Percentiles rank a stretch among this genome's conserved stretches.
phyloP scores from a whole-genome alignment of 2,329 filamentous ascomycete species.

The Paecilomyces niveus region DNA sequence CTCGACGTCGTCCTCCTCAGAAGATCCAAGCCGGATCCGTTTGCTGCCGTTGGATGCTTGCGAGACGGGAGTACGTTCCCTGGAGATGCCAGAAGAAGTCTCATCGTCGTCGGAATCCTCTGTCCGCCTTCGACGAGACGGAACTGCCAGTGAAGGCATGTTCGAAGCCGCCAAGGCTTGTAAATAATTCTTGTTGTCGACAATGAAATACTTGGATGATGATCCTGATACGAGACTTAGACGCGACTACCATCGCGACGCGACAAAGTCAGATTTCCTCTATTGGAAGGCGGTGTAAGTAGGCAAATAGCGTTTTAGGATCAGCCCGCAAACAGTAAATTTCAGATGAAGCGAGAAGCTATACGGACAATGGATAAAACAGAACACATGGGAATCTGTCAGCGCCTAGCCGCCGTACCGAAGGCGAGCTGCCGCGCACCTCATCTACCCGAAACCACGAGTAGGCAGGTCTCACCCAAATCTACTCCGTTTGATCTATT shows the following conservation, averaged over 20 bases:
- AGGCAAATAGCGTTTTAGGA: background rate
- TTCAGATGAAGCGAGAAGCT: no score
- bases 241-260: background rate
- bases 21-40: constrained; percentile 21
- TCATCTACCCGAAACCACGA: no score
- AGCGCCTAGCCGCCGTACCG: no score
- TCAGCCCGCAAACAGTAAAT: no score
- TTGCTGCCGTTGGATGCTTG: constrained; percentile 23
- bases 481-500: no score
- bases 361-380: background rate
- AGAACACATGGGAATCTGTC: background rate
- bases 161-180: background rate
- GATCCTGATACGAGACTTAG: background rate
- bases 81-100: constrained; percentile 7
- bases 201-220: background rate
- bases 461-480: no score
- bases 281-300: background rate
- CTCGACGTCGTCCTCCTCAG: constrained; percentile 11
- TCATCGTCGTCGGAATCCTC: constrained; percentile 19
- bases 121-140: constrained; percentile 19
- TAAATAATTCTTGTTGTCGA: background rate
- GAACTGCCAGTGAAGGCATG: background rate
- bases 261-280: background rate
- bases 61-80: constrained; percentile 14
- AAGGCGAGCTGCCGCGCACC: no score